These are phyloP conservation scores for Nadsonia commutata DNA, from an alignment of 1,139 yeast genomes.

Conservation along the genomic window DNA sequence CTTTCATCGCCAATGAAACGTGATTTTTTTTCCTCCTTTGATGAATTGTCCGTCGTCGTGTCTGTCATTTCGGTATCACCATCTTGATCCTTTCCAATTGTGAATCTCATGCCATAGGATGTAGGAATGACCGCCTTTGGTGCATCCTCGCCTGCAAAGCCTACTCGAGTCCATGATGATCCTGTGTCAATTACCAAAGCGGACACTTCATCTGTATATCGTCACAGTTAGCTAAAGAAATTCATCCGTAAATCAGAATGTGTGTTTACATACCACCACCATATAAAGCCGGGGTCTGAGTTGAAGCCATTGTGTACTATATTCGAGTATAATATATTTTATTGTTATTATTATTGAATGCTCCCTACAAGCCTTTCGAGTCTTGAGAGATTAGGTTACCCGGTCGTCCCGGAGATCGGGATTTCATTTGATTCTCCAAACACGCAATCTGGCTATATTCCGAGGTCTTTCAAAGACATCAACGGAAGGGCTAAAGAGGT, in stretches of 20 bases:
- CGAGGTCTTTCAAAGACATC: too few species aligned
- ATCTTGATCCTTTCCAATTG: slow-evolving; percentile 1
- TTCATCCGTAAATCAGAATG: too few species aligned
- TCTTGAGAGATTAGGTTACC: not conserved
- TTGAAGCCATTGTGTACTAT: not conserved
- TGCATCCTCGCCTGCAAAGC: slow-evolving; percentile 88
- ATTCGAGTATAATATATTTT: too few species aligned
- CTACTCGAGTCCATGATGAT: slow-evolving; percentile 65
- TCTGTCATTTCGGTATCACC: slow-evolving; percentile 4
- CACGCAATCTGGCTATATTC: not conserved
- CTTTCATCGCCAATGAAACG: slow-evolving; percentile 21
- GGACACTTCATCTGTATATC: slow-evolving; percentile 53
- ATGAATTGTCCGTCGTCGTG: not conserved
- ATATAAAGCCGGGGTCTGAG: slow-evolving; percentile 1
- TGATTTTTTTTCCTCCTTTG: slow-evolving; percentile 4
- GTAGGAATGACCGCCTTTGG: slow-evolving; percentile 73
- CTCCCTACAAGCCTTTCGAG: too few species aligned
- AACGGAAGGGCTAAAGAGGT: too few species aligned
- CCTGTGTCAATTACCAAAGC: slow-evolving; percentile 92
- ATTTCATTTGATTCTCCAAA: not conserved
- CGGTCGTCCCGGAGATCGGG: not conserved
- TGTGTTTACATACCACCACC: slow-evolving; percentile 1
- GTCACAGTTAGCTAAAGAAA: not conserved
- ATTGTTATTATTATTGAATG: too few species aligned
- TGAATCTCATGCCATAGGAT: slow-evolving; percentile 14